phyloP scores from a whole-genome alignment of 2,329 filamentous ascomycete genomes.

The Cladosporium halotolerans region DNA sequence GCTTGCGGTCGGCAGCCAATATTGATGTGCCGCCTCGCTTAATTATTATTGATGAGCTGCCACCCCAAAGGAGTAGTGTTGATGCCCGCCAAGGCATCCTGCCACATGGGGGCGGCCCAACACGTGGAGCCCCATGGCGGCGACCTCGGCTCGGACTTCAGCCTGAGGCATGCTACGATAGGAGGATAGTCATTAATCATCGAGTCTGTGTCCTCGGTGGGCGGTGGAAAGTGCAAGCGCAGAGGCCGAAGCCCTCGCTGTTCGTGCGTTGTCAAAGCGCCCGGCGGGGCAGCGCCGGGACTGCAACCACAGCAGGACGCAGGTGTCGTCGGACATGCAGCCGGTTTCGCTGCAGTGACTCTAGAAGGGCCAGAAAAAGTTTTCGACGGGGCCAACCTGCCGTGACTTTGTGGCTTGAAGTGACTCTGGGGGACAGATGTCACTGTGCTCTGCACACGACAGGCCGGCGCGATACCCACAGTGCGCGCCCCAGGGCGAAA shows the following conservation, averaged over 20 bases:
- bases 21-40: background rate
- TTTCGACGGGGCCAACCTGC: too few species aligned
- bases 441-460: too few species aligned
- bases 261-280: constrained; percentile 9
- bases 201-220: too few species aligned
- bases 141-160: background rate
- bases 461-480: too few species aligned
- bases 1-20: background rate
- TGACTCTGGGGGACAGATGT: too few species aligned
- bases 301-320: constrained; percentile 6
- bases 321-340: constrained; percentile 3
- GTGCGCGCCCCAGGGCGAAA: background rate
- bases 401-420: too few species aligned
- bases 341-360: constrained; percentile 1
- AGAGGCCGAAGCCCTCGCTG: background rate
- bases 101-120: background rate
- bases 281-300: background rate
- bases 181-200: too few species aligned
- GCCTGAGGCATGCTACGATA: constrained; percentile 1
- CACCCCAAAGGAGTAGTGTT: too few species aligned
- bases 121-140: background rate
- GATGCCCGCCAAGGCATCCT: background rate
- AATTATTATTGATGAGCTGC: background rate
- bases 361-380: too few species aligned
- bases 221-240: constrained; percentile 1